phyloP scores from a whole-genome alignment of 2,329 filamentous ascomycete species.

The Colletotrichum graminicola region DNA sequence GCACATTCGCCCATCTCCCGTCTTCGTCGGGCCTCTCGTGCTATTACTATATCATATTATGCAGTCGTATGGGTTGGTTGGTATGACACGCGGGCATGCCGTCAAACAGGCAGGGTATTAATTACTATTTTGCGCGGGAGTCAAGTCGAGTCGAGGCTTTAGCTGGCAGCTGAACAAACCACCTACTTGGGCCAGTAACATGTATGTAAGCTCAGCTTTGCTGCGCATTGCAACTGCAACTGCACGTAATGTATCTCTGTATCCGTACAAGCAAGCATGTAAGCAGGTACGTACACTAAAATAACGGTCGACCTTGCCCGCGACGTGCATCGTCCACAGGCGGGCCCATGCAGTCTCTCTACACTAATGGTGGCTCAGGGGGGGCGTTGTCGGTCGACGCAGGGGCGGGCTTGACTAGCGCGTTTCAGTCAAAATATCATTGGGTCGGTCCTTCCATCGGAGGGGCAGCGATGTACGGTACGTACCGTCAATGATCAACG shows the following conservation, averaged over 20 bases:
- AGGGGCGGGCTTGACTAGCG: conserved; percentile 21
- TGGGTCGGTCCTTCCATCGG: not conserved
- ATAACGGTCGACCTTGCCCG: conserved; percentile 2
- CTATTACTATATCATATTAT: not conserved
- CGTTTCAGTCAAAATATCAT: not conserved
- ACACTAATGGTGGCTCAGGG: conserved; percentile 23
- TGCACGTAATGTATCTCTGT: too few relatives aligned
- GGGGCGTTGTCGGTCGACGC: conserved; percentile 29
- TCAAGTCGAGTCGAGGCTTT: not conserved
- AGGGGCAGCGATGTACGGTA: not conserved
- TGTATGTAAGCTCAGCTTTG: too few relatives aligned
- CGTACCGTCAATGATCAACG: not conserved
- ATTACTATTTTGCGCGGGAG: not conserved
- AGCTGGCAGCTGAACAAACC: conserved; percentile 7
- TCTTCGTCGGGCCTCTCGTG: not conserved
- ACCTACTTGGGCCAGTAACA: too few relatives aligned
- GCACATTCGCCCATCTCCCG: not conserved
- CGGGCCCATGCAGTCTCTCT: conserved; percentile 1
- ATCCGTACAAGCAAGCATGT: too few relatives aligned
- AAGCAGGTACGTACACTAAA: not conserved
- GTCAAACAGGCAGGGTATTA: too few relatives aligned
- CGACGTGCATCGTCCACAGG: conserved; percentile 18
- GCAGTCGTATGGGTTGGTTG: conserved; percentile 1
- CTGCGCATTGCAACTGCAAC: too few relatives aligned
- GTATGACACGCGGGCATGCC: conserved; percentile 1